Conservation (phyloP, 129 eudicot genomes). For the Artemisia annua region DNA sequence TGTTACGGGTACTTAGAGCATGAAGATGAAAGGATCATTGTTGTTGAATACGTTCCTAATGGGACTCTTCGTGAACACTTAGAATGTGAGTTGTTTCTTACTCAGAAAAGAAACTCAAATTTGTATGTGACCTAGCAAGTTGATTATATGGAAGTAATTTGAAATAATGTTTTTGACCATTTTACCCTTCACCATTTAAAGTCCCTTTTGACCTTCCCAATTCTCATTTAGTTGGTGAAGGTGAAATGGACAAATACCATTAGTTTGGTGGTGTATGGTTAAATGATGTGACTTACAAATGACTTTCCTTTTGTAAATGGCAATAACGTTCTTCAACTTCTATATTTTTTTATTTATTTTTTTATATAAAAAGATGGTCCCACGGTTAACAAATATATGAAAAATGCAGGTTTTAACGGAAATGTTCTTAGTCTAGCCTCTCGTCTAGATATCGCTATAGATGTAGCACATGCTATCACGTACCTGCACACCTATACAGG, state of each 20-base stretch:
- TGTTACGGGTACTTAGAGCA: constrained; percentile 70
- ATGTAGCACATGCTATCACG: no score
- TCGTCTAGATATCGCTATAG: constrained; percentile 74
- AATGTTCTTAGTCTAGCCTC: constrained; percentile 66
- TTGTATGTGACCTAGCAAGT: background rate
- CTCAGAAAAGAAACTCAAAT: background rate
- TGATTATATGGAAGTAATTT: background rate
- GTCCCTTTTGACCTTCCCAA: no score
- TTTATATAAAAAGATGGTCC: background rate
- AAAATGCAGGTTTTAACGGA: constrained; percentile 56
- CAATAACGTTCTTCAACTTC: background rate
- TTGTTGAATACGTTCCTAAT: constrained; percentile 88
- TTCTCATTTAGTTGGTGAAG: no score
- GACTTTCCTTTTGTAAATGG: background rate
- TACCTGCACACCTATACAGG: constrained; percentile 95
- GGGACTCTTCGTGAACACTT: constrained; percentile 94
- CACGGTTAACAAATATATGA: background rate
- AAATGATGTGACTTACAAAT: no score
- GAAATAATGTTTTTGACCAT: no score
- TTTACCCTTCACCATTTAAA: no score
- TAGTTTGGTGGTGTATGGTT: no score
- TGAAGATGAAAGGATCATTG: constrained; percentile 79
- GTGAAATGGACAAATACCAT: no score
- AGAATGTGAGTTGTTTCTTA: constrained; percentile 61
- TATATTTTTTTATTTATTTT: background rate